Evolutionary conservation across 805 yeast species (phyloP).

Genomic region (Candida maesae): DNA sequence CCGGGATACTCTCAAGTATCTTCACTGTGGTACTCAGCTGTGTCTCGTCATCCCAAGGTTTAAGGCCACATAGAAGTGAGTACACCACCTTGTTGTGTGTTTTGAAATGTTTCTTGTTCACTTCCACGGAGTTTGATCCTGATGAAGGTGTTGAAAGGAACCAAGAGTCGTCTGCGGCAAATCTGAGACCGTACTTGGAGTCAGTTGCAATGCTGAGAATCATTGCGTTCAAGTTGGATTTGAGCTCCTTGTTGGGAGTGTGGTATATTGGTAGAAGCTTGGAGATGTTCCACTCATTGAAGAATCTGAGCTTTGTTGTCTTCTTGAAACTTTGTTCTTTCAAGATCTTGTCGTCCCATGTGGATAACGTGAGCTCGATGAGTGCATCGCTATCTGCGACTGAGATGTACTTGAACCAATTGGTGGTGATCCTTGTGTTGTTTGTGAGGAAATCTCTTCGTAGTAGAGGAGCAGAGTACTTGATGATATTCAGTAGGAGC

Average conservation of each 20-base stretch:
- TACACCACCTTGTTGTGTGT: constrained; percentile 67
- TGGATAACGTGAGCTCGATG: constrained; percentile 38
- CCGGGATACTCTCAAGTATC: constrained; percentile 55
- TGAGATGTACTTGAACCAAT: constrained; percentile 61
- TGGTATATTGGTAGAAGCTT: constrained; percentile 53
- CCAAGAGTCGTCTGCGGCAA: constrained; percentile 51
- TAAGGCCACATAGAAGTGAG: constrained; percentile 57
- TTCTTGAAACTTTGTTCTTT: constrained; percentile 59
- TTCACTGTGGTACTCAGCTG: constrained; percentile 54
- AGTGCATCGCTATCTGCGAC: constrained; percentile 48
- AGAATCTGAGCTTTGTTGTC: constrained; percentile 65
- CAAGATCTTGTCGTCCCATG: constrained; percentile 49
- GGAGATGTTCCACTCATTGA: constrained; percentile 71
- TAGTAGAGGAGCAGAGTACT: constrained; percentile 45
- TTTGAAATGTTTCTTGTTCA: constrained; percentile 51
- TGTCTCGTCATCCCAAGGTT: constrained; percentile 74
- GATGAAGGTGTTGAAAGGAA: constrained; percentile 29
- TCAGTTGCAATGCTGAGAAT: constrained; percentile 49
- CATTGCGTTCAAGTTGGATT: constrained; percentile 40
- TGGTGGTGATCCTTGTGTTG: constrained; percentile 54
- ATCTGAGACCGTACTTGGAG: constrained; percentile 42
- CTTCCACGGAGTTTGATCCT: constrained; percentile 33
- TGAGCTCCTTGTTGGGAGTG: constrained; percentile 33
- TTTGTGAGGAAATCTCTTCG: constrained; percentile 63
- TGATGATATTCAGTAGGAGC: constrained; percentile 56